Base-by-base conservation (phyloP, 495 filamentous ascomycete species). In the Penicillium canariense region DNA sequence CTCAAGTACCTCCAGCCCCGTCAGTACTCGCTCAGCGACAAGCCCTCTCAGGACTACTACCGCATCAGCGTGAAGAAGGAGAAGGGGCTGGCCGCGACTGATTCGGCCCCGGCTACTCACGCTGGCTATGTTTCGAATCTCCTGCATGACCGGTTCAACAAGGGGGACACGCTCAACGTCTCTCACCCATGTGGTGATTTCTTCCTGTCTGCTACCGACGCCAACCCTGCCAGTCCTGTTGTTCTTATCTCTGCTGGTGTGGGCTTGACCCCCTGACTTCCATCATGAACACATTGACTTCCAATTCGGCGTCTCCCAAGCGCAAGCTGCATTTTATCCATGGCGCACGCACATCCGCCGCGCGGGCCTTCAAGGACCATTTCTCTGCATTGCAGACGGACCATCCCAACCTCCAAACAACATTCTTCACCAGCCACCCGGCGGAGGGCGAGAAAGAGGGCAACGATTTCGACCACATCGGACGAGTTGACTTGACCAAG, bases 51-150 rank as follows among this genome's bases (percentile, higher is more conserved):
- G 17, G 75, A 80, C 25, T 83, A 84, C 65, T 88, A 87, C 72
- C 83, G 87, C 48, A 85, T 90, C 70, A 84, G 76, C 48, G 80
- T 91, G 56, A 88, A 88, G 80, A 81, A 76, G 45, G 86, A 90
- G 67, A 60, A 68, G 4, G 84, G 81, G 22, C 53, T 81, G 15
- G 54, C 72, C 32, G 54, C 75, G 36, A 56, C 66, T 6, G 70
- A 82, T 27, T 59, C 79, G 25, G 57, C 58, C n/a, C 70, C 71
- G 27, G 52, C 63, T 39, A 56, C 69, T 28, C 68, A 82, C 52
- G 84, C 85, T 0, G 87, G 86, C n/a, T 73, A 82, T 59, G 77
- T 91, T 8, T 88, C 84, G 50, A 90, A 90, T 63, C 65, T 88
- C 50, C 71, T 91, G 26, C 85, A 90, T 70, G 80, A 82, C 58